Percentiles rank a stretch among this genome's conserved stretches.
Conservation (phyloP, 371 early-diverging fungal genomes). For the Ecytonucleospora hepatopenaei region DNA sequence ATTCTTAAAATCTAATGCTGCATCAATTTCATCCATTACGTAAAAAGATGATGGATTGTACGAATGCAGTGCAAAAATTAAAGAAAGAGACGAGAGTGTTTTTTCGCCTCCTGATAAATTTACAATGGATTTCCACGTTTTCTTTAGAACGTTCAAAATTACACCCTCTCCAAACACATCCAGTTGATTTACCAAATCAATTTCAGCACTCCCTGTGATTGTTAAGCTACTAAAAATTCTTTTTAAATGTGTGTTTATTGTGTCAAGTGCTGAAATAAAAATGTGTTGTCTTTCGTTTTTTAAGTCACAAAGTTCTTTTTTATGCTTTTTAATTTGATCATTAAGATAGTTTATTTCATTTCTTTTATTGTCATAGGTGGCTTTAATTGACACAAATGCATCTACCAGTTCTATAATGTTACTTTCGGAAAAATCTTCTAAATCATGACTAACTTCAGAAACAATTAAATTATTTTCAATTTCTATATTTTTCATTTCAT, state of each 20-base stretch:
- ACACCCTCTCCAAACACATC: conserved; percentile 99
- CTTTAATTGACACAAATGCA: too few species aligned
- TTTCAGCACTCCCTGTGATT: conserved; percentile 93
- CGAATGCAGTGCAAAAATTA: conserved; percentile 97
- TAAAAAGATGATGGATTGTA: conserved; percentile 96
- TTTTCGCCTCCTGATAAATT: conserved; percentile 98
- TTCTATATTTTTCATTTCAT: too few species aligned
- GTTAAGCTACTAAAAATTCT: conserved; percentile 87
- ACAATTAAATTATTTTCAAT: too few species aligned
- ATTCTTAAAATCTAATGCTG: conserved; percentile 96
- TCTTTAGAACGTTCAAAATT: conserved; percentile 95
- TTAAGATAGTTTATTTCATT: conserved; percentile 12
- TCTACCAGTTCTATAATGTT: too few species aligned
- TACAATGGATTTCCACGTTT: conserved; percentile 97
- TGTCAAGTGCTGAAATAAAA: conserved; percentile 87
- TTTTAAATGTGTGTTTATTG: conserved; percentile 81
- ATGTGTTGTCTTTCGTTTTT: conserved; percentile 62
- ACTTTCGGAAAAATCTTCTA: too few species aligned
- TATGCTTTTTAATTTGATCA: conserved; percentile 62
- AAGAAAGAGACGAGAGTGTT: conserved; percentile 86
- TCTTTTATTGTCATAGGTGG: conserved; percentile 4
- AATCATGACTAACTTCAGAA: too few species aligned
- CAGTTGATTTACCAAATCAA: conserved; percentile 93
- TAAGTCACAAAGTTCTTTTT: too few species aligned
- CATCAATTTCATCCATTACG: conserved; percentile 99